phyloP scores from a whole-genome alignment of 257 asterid genomes.

The Solanum okadae region DNA sequence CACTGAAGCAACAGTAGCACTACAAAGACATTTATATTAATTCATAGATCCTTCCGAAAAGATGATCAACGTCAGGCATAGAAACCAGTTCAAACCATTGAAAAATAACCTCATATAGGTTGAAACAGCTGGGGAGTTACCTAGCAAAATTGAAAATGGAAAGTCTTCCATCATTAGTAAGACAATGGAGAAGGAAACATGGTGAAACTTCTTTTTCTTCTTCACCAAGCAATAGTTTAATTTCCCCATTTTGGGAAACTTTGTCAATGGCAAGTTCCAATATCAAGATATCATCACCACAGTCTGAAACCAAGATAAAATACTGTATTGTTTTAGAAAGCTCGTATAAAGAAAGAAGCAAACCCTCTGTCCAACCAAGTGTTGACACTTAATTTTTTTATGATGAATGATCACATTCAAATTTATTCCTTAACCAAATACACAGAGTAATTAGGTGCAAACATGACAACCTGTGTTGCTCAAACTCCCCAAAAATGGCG shows the following conservation, averaged over 20 bases:
- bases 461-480: too few species aligned
- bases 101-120: not conserved
- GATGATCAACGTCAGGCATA: too few species aligned
- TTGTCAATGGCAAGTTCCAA: constrained; percentile 65
- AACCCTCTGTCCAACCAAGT: not conserved
- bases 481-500: too few species aligned
- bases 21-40: constrained; percentile 11
- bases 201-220: constrained; percentile 75
- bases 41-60: constrained; percentile 4
- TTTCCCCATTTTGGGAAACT: constrained; percentile 54
- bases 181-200: constrained; percentile 60
- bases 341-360: not conserved
- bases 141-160: constrained; percentile 77
- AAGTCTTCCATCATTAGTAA: constrained; percentile 79
- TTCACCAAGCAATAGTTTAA: constrained; percentile 47
- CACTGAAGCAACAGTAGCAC: constrained; percentile 43
- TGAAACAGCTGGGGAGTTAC: constrained; percentile 24
- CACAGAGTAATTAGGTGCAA: too few species aligned
- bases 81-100: too few species aligned
- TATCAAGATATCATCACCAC: constrained; percentile 69
- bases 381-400: too few species aligned
- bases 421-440: too few species aligned
- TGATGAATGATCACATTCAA: too few species aligned
- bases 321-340: not conserved
- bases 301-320: constrained; percentile 24